These are phyloP conservation scores for Arabidopsis suecica DNA, from an alignment of 345 rosid genomes.

Conservation along the genomic window DNA sequence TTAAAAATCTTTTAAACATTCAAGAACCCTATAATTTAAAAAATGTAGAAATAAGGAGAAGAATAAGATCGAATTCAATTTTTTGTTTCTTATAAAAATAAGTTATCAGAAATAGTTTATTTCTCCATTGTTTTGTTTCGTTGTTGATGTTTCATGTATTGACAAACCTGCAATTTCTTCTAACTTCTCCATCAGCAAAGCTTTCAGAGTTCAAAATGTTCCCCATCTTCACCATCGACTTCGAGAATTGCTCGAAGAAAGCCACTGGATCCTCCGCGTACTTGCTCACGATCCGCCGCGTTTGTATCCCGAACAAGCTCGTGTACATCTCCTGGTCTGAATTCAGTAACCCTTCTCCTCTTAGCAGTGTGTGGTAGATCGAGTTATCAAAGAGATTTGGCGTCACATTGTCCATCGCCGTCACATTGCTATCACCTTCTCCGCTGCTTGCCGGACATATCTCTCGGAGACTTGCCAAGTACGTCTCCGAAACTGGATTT, in stretches of 20 bases:
- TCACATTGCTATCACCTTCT: slow-evolving; percentile 61
- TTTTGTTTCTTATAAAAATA: slow-evolving; percentile 5
- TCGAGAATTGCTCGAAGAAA: slow-evolving; percentile 82
- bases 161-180: slow-evolving; percentile 79
- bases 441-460: slow-evolving; percentile 60
- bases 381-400: slow-evolving; percentile 83
- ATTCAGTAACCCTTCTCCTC: slow-evolving; percentile 69
- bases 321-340: slow-evolving; percentile 87
- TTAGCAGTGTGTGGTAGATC: slow-evolving; percentile 57
- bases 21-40: neutral
- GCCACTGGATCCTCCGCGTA: slow-evolving; percentile 66
- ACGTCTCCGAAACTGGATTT: slow-evolving; percentile 47
- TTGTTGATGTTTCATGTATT: slow-evolving; percentile 56
- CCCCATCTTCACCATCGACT: slow-evolving; percentile 91
- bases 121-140: slow-evolving; percentile 6
- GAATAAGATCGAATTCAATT: neutral
- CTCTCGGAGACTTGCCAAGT: slow-evolving; percentile 52
- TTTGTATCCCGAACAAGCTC: slow-evolving; percentile 63
- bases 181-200: slow-evolving; percentile 71
- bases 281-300: slow-evolving; percentile 61
- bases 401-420: slow-evolving; percentile 75
- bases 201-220: slow-evolving; percentile 70
- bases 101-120: neutral
- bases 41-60: neutral
- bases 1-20: neutral